phyloP scores from a whole-genome alignment of 768 basidiomycete genomes.

The Lactarius pseudohatsudake region DNA sequence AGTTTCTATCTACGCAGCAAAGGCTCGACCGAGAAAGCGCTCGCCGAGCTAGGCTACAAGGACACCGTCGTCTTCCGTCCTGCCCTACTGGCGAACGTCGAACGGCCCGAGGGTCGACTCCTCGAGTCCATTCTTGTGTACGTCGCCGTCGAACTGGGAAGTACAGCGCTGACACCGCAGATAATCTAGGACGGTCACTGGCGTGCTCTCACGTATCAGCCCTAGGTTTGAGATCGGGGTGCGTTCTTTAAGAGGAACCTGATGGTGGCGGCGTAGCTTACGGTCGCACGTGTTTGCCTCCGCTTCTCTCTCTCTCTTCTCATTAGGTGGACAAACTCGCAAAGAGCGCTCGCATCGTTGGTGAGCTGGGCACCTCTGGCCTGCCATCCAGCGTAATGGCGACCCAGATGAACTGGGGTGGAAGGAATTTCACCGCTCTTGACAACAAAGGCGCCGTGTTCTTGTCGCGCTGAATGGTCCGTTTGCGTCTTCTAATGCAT shows the following conservation, averaged over 20 bases:
- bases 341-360: conserved; percentile 54
- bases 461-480: conserved; percentile 14
- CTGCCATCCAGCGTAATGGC: conserved; percentile 49
- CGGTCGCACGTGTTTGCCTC: not conserved
- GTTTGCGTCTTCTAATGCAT: not conserved
- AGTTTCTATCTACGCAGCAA: conserved; percentile 65
- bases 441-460: conserved; percentile 37
- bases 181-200: not conserved
- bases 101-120: conserved; percentile 1
- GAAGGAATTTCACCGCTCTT: conserved; percentile 52
- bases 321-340: conserved; percentile 52
- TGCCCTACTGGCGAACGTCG: conserved; percentile 39
- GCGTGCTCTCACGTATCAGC: conserved; percentile 4
- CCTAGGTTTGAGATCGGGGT: conserved; percentile 15
- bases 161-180: not conserved
- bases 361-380: conserved; percentile 50
- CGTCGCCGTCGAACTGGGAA: not conserved
- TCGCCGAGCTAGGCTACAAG: conserved; percentile 65
- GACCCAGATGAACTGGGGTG: conserved; percentile 40
- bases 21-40: conserved; percentile 67
- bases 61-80: conserved; percentile 75
- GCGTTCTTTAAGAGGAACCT: not conserved
- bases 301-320: not conserved
- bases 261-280: not conserved
- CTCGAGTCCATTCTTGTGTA: conserved; percentile 7